A percentile compares a stretch with the other conserved stretches of the same genome.
Conservation (phyloP, 768 basidiomycete genomes). For the Amanita phalloides region DNA sequence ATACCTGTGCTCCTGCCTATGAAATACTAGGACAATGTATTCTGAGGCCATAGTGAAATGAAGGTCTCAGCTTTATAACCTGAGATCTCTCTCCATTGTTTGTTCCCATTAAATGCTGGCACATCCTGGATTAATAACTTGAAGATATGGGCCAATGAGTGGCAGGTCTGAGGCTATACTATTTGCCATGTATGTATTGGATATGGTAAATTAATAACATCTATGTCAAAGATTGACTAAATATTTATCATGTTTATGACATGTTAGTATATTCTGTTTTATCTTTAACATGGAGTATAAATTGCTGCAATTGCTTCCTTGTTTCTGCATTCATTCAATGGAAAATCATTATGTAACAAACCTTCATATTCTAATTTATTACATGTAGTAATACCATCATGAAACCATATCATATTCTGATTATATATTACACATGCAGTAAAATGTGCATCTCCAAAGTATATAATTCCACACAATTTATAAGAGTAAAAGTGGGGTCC, state of each 20-base stretch:
- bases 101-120: too few species aligned
- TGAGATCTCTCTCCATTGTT: too few species aligned
- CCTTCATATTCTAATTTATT: background rate
- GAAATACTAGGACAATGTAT: too few species aligned
- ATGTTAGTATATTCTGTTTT: too few species aligned
- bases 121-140: too few species aligned
- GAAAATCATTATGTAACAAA: background rate
- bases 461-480: background rate
- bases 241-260: too few species aligned
- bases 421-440: background rate
- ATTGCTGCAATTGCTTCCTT: background rate
- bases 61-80: too few species aligned
- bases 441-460: conserved; percentile 3
- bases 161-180: background rate
- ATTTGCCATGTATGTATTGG: too few species aligned
- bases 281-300: background rate
- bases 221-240: too few species aligned
- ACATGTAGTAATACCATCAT: conserved; percentile 3
- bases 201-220: too few species aligned
- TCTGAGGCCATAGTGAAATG: too few species aligned
- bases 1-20: too few species aligned
- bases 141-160: background rate
- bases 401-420: background rate
- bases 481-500: background rate
- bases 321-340: background rate